Percentiles rank a stretch among this genome's conserved stretches.
These are phyloP conservation scores for Cystobasidium onofrii DNA, from an alignment of 768 basidiomycete genomes.

Conservation along the genomic window DNA sequence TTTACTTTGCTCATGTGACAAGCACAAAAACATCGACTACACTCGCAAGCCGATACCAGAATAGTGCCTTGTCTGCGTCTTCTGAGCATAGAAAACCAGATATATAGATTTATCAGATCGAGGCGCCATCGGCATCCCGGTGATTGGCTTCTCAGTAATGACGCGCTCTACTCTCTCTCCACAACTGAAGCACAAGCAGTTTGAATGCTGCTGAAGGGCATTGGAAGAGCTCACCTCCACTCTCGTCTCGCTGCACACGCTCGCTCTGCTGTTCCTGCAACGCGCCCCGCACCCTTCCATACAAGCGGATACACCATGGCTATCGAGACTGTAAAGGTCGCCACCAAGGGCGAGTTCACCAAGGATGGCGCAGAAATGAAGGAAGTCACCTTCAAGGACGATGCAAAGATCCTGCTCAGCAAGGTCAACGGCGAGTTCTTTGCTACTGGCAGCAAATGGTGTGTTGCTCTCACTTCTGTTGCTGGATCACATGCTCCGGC, in stretches of 20 bases:
- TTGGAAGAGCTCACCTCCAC: not conserved
- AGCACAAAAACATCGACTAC: no score
- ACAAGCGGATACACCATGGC: not conserved
- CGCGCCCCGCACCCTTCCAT: not conserved
- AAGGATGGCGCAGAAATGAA: constrained; percentile 20
- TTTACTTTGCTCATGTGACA: no score
- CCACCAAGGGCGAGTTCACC: constrained; percentile 8
- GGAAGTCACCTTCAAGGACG: constrained; percentile 27
- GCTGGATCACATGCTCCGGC: not conserved
- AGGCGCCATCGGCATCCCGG: not conserved
- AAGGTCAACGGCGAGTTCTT: constrained; percentile 28
- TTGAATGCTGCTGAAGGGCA: not conserved
- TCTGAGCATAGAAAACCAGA: no score
- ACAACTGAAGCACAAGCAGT: no score
- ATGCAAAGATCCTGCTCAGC: constrained; percentile 9
- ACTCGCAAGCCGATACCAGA: no score
- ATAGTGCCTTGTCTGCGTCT: no score
- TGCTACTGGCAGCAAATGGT: constrained; percentile 27
- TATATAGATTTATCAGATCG: no score
- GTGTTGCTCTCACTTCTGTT: not conserved
- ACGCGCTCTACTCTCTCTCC: no score
- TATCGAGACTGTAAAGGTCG: constrained; percentile 19
- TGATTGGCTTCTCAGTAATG: no score
- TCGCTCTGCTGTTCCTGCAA: not conserved
- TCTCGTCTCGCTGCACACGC: not conserved